phyloP scores from a whole-genome alignment of 352 stramenopile genomes.

The Ophiocytium majus region DNA sequence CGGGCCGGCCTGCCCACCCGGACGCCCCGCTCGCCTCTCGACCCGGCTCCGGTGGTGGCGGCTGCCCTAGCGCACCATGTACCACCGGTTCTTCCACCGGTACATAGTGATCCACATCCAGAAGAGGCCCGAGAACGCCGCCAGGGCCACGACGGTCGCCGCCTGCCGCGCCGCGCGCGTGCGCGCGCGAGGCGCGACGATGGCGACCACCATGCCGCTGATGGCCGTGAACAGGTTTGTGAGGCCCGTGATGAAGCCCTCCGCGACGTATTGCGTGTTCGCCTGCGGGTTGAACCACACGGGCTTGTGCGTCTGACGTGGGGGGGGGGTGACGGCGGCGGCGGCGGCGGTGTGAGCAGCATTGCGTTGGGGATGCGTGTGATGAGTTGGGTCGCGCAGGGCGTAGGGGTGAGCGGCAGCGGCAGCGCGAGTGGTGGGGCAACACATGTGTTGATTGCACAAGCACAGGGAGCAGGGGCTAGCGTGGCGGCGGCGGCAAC shows the following conservation, averaged over 20 bases:
- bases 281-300: constrained; percentile 33
- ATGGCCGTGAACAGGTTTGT: constrained; percentile 52
- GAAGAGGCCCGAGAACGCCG: neutral
- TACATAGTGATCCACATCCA: neutral
- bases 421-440: no score
- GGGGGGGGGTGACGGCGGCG: neutral
- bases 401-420: no score
- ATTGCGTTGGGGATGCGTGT: no score
- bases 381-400: no score
- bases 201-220: constrained; percentile 34
- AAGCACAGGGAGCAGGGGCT: no score
- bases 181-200: neutral
- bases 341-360: neutral
- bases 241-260: constrained; percentile 58
- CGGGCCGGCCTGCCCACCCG: no score
- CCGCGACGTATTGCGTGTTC: constrained; percentile 54
- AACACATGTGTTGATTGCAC: no score
- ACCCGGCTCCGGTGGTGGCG: no score
- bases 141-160: neutral
- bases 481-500: no score
- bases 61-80: neutral
- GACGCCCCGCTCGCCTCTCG: no score
- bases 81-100: constrained; percentile 12
- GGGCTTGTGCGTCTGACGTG: neutral
- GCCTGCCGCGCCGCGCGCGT: neutral